A percentile compares a stretch with the other conserved stretches of the same genome.
Conservation (phyloP, 106 monocot genomes). For the Narthecium ossifragum region DNA sequence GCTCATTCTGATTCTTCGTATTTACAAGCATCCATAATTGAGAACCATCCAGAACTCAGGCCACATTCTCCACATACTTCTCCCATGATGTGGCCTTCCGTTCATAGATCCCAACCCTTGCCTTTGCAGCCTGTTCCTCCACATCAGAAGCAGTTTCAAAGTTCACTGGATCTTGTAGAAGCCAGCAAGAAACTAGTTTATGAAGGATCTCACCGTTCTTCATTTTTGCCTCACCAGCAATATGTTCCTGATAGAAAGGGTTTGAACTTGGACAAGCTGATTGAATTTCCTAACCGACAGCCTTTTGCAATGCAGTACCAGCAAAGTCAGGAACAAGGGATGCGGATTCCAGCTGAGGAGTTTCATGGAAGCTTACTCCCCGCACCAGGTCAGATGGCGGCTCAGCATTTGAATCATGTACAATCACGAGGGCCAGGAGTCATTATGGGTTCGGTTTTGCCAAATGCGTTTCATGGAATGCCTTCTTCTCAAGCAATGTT, state of each 20-base stretch:
- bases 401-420: constrained; percentile 17
- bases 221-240: constrained; percentile 17
- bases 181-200: constrained; percentile 22
- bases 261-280: constrained; percentile 2
- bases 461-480: constrained; percentile 21
- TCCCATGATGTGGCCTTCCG: constrained; percentile 30
- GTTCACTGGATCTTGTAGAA: constrained; percentile 23
- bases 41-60: constrained; percentile 22
- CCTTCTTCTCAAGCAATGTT: constrained; percentile 18
- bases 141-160: constrained; percentile 28
- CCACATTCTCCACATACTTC: constrained; percentile 25
- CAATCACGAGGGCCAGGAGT: constrained; percentile 22
- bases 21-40: constrained; percentile 13
- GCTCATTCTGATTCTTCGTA: constrained; percentile 23
- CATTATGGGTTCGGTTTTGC: constrained; percentile 15
- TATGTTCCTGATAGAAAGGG: constrained; percentile 27
- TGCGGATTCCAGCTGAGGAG: constrained; percentile 23
- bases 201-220: constrained; percentile 18
- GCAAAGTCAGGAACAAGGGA: constrained; percentile 15
- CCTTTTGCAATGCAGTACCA: constrained; percentile 24
- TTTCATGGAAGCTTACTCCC: constrained; percentile 21
- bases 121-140: constrained; percentile 24
- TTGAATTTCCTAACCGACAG: constrained; percentile 19
- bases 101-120: constrained; percentile 38
- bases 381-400: constrained; percentile 12